Conservation (phyloP, 148 eudicot species). For the Oxyria digyna region DNA sequence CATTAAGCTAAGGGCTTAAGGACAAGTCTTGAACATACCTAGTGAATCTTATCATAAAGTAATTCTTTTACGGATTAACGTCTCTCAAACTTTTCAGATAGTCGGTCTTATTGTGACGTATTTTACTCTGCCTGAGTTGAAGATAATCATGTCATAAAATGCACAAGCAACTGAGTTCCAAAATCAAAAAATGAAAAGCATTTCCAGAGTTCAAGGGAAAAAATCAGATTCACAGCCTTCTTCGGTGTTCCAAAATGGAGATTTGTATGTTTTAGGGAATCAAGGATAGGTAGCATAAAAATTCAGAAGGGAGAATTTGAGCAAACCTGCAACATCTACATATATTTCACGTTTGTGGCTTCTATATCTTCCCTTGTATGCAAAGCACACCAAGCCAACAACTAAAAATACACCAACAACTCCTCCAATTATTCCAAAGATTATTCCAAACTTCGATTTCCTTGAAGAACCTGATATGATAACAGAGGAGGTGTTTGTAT, state of each 20-base stretch:
- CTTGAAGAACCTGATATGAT: conserved; percentile 49
- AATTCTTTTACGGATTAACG: background rate
- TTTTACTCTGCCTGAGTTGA: background rate
- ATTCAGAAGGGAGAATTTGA: background rate
- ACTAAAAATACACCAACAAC: conserved; percentile 38
- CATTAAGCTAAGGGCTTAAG: background rate
- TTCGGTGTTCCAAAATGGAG: background rate
- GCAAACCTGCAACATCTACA: conserved; percentile 87
- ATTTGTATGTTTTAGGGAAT: background rate
- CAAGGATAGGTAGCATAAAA: background rate
- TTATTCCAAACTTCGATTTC: conserved; percentile 46
- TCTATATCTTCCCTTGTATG: conserved; percentile 47
- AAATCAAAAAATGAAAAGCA: conserved; percentile 1
- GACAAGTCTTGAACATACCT: background rate
- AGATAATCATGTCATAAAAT: background rate
- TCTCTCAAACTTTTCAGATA: background rate
- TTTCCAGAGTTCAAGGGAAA: background rate
- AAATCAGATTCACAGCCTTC: background rate
- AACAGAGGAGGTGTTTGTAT: conserved; percentile 9
- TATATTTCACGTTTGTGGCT: conserved; percentile 64
- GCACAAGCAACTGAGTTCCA: background rate
- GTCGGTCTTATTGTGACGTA: background rate
- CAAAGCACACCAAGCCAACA: conserved; percentile 39
- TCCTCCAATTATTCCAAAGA: conserved; percentile 56
- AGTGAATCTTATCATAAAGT: background rate